phyloP scores from a whole-genome alignment of 768 basidiomycete species.

The Tubosaeta sp. region DNA sequence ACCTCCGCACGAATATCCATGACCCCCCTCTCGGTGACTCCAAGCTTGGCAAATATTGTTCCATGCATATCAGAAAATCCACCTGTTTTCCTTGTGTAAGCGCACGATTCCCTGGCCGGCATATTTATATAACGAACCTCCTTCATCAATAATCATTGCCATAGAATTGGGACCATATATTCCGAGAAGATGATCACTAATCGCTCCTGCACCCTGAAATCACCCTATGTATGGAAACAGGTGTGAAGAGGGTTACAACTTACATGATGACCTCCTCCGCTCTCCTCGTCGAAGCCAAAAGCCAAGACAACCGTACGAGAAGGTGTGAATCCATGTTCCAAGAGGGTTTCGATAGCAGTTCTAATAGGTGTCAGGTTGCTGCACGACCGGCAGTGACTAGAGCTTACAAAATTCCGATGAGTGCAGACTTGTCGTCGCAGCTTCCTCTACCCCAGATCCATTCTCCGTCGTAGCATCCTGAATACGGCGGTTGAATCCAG shows the following conservation, averaged over 20 bases:
- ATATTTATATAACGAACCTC: conserved; percentile 30
- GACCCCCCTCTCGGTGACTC: conserved; percentile 41
- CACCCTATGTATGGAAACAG: no score
- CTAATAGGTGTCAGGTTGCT: not conserved
- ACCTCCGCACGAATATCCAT: conserved; percentile 41
- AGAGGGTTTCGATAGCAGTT: not conserved
- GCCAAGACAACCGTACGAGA: not conserved
- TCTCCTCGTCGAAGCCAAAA: not conserved
- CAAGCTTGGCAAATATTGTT: conserved; percentile 28
- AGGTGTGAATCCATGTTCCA: not conserved
- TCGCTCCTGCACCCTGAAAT: conserved; percentile 37
- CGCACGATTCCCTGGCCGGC: not conserved
- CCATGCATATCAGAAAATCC: conserved; percentile 28
- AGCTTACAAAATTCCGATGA: no score
- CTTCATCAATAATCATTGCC: conserved; percentile 58
- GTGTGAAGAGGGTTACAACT: no score
- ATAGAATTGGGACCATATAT: conserved; percentile 46
- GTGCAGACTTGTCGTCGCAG: no score
- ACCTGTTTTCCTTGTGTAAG: conserved; percentile 16
- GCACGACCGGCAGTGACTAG: no score
- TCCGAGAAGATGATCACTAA: conserved; percentile 37
- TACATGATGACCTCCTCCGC: not conserved
- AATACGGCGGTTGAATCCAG: no score
- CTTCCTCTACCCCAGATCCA: no score
- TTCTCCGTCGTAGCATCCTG: no score